A percentile compares a stretch with the other conserved stretches of the same genome.
Conservation (phyloP, 169 alveolate genomes). For the Cryptosporidium ryanae region DNA sequence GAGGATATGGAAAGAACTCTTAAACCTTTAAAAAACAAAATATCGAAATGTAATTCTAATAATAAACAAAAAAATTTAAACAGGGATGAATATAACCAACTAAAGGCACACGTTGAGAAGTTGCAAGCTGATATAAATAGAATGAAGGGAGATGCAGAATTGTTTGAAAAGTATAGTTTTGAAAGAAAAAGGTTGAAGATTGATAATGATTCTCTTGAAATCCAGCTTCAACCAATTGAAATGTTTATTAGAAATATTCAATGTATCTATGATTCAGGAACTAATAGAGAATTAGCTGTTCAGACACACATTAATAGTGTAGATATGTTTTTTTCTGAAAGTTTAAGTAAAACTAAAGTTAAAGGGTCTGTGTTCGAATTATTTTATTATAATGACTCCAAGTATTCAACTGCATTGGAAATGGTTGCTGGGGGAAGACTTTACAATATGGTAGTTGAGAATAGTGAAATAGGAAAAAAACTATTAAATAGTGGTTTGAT, state of each 20-base stretch:
- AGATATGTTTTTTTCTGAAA: background rate
- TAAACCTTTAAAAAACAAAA: slow-evolving; percentile 1
- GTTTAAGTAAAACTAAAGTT: slow-evolving; percentile 68
- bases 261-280: slow-evolving; percentile 30
- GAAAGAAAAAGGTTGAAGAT: slow-evolving; percentile 52
- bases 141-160: slow-evolving; percentile 71
- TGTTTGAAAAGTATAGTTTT: slow-evolving; percentile 39
- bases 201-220: slow-evolving; percentile 59
- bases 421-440: slow-evolving; percentile 85
- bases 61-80: slow-evolving; percentile 27
- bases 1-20: slow-evolving; percentile 67
- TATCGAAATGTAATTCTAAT: slow-evolving; percentile 31
- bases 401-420: slow-evolving; percentile 86
- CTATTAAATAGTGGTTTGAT: slow-evolving; percentile 62
- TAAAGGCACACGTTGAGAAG: slow-evolving; percentile 63
- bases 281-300: slow-evolving; percentile 14
- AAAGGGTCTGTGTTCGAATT: slow-evolving; percentile 84
- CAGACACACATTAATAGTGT: slow-evolving; percentile 46
- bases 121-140: slow-evolving; percentile 69
- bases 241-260: slow-evolving; percentile 61
- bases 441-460: slow-evolving; percentile 73
- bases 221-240: slow-evolving; percentile 58
- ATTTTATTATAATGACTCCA: slow-evolving; percentile 80
- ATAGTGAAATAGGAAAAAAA: slow-evolving; percentile 54
- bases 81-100: slow-evolving; percentile 46